Percentiles rank a stretch among this genome's conserved stretches.
Evolutionary conservation across 2,329 filamentous ascomycete genomes (phyloP).

Genomic region (Didymella arachidicola): DNA sequence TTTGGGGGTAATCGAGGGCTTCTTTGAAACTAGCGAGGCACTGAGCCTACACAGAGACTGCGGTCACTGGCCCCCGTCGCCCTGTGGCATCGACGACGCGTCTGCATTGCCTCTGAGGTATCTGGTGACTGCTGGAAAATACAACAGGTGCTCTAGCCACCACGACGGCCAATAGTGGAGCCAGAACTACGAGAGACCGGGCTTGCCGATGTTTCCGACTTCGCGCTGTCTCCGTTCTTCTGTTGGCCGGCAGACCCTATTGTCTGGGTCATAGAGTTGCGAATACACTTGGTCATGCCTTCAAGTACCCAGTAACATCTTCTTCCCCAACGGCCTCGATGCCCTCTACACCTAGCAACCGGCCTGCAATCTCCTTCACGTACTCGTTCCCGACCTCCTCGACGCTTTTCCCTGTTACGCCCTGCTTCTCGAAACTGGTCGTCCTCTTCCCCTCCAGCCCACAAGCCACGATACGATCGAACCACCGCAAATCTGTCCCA

Average conservation of each 20-base stretch:
- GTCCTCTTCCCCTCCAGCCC: slow-evolving; percentile 80
- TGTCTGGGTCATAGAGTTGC: not conserved
- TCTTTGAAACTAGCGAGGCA: too few species aligned
- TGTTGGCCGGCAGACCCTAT: not conserved
- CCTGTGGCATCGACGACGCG: not conserved
- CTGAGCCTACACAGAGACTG: not conserved
- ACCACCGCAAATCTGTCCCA: slow-evolving; percentile 69
- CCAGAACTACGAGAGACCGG: too few species aligned
- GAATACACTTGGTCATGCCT: not conserved
- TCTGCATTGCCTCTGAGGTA: too few species aligned
- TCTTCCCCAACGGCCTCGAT: slow-evolving; percentile 30
- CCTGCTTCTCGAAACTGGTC: slow-evolving; percentile 73
- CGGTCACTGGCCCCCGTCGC: too few species aligned
- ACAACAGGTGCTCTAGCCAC: too few species aligned
- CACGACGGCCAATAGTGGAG: too few species aligned
- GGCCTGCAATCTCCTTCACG: slow-evolving; percentile 50
- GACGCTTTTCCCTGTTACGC: slow-evolving; percentile 47
- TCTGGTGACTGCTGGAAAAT: too few species aligned
- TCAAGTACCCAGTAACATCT: slow-evolving; percentile 24
- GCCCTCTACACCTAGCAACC: slow-evolving; percentile 32
- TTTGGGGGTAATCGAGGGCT: too few species aligned
- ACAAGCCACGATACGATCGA: slow-evolving; percentile 84
- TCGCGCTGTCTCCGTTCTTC: not conserved
- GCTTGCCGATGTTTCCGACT: too few species aligned
- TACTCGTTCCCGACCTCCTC: slow-evolving; percentile 52